Evolutionary conservation across 2,329 filamentous ascomycete genomes (phyloP).

Genomic region (Blastomyces silverae): DNA sequence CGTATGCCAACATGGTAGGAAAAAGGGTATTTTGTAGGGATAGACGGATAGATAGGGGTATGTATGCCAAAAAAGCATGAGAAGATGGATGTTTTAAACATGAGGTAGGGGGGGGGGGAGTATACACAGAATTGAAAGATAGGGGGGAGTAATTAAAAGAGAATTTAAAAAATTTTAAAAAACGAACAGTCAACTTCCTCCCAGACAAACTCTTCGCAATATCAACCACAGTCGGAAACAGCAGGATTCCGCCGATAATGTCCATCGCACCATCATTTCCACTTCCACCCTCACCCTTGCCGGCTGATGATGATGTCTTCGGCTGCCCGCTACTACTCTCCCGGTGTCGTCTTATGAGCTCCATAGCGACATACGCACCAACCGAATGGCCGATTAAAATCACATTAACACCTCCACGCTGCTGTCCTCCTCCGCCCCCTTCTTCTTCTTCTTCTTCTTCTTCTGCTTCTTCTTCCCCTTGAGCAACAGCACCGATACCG

Average conservation of each 20-base stretch:
- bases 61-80: not conserved
- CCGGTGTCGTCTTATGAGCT: conserved; percentile 56
- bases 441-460: not conserved
- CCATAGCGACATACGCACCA: conserved; percentile 63
- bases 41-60: not conserved
- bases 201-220: conserved; percentile 59
- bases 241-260: conserved; percentile 51
- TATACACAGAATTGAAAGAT: not conserved
- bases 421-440: conserved; percentile 1
- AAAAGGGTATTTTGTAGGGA: not conserved
- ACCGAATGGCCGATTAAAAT: conserved; percentile 69
- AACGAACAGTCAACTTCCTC: conserved; percentile 42
- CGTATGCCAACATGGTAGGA: not conserved
- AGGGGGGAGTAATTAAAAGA: not conserved
- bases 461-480: not conserved
- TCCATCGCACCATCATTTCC: conserved; percentile 31
- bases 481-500: conserved; percentile 3
- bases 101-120: too few species aligned
- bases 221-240: conserved; percentile 70
- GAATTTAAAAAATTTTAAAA: not conserved
- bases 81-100: too few species aligned
- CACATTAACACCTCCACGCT: conserved; percentile 37
- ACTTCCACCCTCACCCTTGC: conserved; percentile 11
- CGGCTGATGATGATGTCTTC: not conserved
- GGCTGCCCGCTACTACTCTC: conserved; percentile 27